Conservation (phyloP, 257 asterid species). For the Solanum stenotomum region DNA sequence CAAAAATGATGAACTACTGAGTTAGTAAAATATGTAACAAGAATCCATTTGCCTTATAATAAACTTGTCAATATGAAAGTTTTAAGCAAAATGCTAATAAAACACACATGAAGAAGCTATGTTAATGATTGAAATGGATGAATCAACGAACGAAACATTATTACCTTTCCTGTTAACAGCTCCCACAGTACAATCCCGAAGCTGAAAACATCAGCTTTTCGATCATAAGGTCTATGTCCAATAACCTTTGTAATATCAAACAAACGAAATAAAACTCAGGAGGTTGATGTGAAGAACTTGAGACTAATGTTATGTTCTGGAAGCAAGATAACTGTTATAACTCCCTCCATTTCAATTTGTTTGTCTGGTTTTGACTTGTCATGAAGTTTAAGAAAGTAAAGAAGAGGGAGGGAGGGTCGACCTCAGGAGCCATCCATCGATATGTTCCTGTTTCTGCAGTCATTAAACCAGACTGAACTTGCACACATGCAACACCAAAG, state of each 20-base stretch:
- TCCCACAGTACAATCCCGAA: constrained; percentile 78
- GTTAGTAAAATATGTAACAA: too few relatives aligned
- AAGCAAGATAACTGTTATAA: background rate
- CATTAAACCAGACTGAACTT: constrained; percentile 77
- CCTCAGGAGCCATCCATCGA: constrained; percentile 99
- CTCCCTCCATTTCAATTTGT: background rate
- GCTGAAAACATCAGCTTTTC: constrained; percentile 82
- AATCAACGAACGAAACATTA: background rate
- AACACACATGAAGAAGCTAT: background rate
- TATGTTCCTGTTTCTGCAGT: constrained; percentile 96
- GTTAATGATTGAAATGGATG: background rate
- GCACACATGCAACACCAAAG: constrained; percentile 82
- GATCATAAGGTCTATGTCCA: constrained; percentile 72
- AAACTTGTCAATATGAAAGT: background rate
- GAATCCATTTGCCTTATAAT: background rate
- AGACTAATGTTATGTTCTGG: background rate
- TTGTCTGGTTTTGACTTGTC: background rate
- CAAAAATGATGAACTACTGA: background rate
- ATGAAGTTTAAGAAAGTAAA: background rate
- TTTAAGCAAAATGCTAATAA: background rate
- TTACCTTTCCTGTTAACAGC: constrained; percentile 78
- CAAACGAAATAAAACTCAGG: background rate
- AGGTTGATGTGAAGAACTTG: background rate
- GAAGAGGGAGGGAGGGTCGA: background rate
- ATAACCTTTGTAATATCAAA: constrained; percentile 43